phyloP scores from a whole-genome alignment of 306 rosid species.

The Begonia masoniana region DNA sequence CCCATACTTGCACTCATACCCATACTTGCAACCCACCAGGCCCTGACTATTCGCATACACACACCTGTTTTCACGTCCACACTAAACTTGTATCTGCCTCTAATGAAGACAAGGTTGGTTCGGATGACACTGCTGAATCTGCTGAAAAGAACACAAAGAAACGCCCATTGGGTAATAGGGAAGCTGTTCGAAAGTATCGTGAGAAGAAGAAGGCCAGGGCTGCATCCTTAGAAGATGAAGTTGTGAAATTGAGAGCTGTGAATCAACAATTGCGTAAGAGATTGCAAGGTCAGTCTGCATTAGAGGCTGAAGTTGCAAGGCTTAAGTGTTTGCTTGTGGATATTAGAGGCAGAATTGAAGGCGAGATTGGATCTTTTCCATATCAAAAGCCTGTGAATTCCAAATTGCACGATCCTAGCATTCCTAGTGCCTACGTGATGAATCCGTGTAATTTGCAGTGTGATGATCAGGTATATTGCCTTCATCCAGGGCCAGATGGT shows the following conservation, averaged over 20 bases:
- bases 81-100: conserved; percentile 66
- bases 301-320: conserved; percentile 86
- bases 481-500: conserved; percentile 42
- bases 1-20: conserved; percentile 84
- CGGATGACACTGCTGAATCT: conserved; percentile 82
- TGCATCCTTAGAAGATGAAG: conserved; percentile 89
- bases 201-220: conserved; percentile 94
- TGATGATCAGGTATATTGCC: conserved; percentile 70
- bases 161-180: conserved; percentile 65
- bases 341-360: conserved; percentile 92
- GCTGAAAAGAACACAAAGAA: conserved; percentile 59
- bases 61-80: conserved; percentile 91
- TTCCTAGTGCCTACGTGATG: conserved; percentile 42
- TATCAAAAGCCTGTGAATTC: conserved; percentile 57
- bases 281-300: conserved; percentile 74
- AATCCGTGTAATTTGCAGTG: conserved; percentile 87
- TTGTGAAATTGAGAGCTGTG: conserved; percentile 52
- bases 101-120: conserved; percentile 45
- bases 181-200: conserved; percentile 89
- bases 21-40: conserved; percentile 99
- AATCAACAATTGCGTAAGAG: conserved; percentile 83
- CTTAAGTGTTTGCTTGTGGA: conserved; percentile 96
- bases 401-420: conserved; percentile 16
- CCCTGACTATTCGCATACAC: conserved; percentile 81
- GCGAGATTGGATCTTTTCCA: conserved; percentile 86